A percentile compares a stretch with the other conserved stretches of the same genome.
Evolutionary conservation across 1,284 basidiomycete species (phyloP).

Genomic region (Sporisorium reilianum): DNA sequence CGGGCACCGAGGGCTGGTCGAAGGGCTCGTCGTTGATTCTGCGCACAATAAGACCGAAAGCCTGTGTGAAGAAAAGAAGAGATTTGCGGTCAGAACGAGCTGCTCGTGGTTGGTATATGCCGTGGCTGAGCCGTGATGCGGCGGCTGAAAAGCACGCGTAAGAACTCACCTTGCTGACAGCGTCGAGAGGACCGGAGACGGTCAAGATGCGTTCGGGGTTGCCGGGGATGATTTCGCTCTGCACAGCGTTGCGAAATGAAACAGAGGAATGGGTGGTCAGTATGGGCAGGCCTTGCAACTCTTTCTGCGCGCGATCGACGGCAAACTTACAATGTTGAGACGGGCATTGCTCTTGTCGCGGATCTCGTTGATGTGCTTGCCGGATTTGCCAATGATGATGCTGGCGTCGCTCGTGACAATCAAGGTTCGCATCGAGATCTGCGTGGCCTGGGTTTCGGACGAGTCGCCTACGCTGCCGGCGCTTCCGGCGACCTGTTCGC

Average conservation of each 20-base stretch:
- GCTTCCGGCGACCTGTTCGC: constrained; percentile 32
- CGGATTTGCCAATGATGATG: constrained; percentile 97
- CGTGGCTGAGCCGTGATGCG: not conserved
- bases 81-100: not conserved
- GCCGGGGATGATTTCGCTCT: constrained; percentile 72
- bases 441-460: constrained; percentile 46
- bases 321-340: constrained; percentile 64
- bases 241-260: not conserved
- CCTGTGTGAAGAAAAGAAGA: constrained; percentile 73
- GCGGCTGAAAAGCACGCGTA: not conserved
- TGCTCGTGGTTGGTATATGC: not conserved
- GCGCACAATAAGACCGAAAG: constrained; percentile 97
- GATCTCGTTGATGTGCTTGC: constrained; percentile 98
- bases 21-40: constrained; percentile 99
- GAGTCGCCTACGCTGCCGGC: constrained; percentile 45
- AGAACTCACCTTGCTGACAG: constrained; percentile 89
- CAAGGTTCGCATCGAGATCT: constrained; percentile 72
- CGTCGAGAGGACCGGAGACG: constrained; percentile 95
- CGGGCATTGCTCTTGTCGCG: constrained; percentile 95
- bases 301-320: not conserved
- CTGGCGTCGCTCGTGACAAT: constrained; percentile 99
- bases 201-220: constrained; percentile 98
- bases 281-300: not conserved
- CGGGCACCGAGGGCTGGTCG: constrained; percentile 95
- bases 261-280: not conserved